These are phyloP conservation scores for Porcisia hertigi DNA, from an alignment of 208 protist species.

Conservation along the genomic window DNA sequence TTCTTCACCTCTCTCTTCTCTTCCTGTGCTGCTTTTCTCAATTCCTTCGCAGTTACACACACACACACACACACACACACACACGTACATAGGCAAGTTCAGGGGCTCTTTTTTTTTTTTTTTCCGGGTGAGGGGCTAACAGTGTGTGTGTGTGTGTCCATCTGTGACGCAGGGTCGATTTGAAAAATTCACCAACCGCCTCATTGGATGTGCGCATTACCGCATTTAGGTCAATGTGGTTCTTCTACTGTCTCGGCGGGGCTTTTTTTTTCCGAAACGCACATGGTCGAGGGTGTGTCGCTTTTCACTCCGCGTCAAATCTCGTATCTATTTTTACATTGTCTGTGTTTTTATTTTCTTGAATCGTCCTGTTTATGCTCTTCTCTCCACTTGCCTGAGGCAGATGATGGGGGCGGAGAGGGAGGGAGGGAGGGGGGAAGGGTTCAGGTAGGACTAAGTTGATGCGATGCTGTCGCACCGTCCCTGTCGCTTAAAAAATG, in stretches of 20 bases:
- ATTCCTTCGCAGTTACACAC: background rate
- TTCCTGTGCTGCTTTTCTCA: background rate
- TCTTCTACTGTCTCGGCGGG: no score
- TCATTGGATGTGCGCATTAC: no score
- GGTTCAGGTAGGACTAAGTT: background rate
- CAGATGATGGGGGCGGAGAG: background rate
- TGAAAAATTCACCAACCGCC: no score
- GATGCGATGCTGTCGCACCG: background rate
- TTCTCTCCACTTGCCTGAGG: background rate
- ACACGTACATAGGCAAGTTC: background rate
- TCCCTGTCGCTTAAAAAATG: background rate
- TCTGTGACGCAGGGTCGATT: no score
- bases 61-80: background rate
- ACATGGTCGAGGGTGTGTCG: no score
- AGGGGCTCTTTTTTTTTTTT: background rate
- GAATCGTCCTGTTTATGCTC: background rate
- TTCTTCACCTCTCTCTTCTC: background rate
- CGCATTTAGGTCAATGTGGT: no score
- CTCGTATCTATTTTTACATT: no score
- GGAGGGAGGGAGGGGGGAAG: background rate
- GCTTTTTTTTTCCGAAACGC: no score
- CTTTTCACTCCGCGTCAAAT: no score
- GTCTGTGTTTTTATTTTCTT: no score
- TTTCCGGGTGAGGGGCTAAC: background rate
- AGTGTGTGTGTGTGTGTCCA: no score